phyloP scores from a whole-genome alignment of 805 yeast species.

The Spathaspora gorwiae region DNA sequence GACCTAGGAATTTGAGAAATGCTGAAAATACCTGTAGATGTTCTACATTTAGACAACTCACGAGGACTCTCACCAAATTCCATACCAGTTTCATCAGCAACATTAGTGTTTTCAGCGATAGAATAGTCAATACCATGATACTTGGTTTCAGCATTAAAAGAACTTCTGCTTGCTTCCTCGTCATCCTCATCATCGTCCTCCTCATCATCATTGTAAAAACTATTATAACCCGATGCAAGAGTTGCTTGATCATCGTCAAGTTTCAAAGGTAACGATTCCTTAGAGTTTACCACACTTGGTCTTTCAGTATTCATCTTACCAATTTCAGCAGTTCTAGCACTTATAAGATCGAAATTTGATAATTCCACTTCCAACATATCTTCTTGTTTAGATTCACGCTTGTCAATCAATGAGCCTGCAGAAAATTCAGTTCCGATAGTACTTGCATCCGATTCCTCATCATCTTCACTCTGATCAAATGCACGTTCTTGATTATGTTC shows the following conservation, averaged over 20 bases:
- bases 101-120: constrained; percentile 3
- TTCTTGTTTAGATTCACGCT: background rate
- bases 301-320: constrained; percentile 18
- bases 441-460: constrained; percentile 16
- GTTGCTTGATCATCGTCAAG: background rate
- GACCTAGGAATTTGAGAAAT: constrained; percentile 10
- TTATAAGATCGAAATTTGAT: constrained; percentile 23
- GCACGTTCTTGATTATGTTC: background rate
- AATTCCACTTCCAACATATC: constrained; percentile 15
- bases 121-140: constrained; percentile 1
- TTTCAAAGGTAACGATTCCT: constrained; percentile 21
- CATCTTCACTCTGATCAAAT: constrained; percentile 2
- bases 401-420: background rate
- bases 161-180: background rate
- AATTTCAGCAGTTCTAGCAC: constrained; percentile 26
- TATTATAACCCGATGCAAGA: background rate
- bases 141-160: background rate
- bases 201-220: background rate
- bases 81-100: constrained; percentile 2
- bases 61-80: background rate
- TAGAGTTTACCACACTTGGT: constrained; percentile 26
- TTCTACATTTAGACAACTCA: constrained; percentile 14
- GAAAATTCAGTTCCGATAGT: constrained; percentile 10
- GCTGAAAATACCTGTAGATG: constrained; percentile 30
- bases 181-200: constrained; percentile 1